phyloP scores from a whole-genome alignment of 2,329 filamentous ascomycete species.

The Ascochyta koolunga region DNA sequence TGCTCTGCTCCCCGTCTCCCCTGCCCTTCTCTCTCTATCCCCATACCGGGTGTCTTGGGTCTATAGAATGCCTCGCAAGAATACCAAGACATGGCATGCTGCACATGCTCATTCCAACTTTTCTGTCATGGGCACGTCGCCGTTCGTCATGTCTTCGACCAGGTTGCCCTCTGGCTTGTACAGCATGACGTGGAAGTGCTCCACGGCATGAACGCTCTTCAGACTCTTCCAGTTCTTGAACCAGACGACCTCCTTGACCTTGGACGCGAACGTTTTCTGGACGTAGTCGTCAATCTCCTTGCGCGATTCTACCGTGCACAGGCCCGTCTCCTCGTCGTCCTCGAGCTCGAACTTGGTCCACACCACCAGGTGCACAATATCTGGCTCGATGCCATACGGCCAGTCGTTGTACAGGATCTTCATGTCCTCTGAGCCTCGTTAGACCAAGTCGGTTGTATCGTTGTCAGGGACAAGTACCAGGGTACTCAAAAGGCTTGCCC shows the following conservation, averaged over 20 bases:
- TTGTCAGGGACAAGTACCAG: constrained; percentile 33
- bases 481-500: constrained; percentile 52
- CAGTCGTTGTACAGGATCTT: constrained; percentile 89
- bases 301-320: constrained; percentile 69
- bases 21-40: background rate
- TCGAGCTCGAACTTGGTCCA: constrained; percentile 89
- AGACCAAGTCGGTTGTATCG: background rate
- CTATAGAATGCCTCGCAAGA: background rate
- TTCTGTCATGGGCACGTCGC: constrained; percentile 68
- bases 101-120: constrained; percentile 22
- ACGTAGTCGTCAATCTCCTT: constrained; percentile 75
- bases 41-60: constrained; percentile 5
- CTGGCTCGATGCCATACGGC: constrained; percentile 83
- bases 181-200: constrained; percentile 96
- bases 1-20: background rate
- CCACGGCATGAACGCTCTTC: constrained; percentile 84
- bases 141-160: constrained; percentile 71
- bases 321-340: constrained; percentile 69
- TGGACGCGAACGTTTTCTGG: constrained; percentile 65
- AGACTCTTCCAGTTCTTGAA: constrained; percentile 90
- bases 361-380: constrained; percentile 83
- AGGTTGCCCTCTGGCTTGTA: constrained; percentile 75
- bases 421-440: constrained; percentile 60
- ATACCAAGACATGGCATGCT: background rate
- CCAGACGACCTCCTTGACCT: constrained; percentile 66